A percentile compares a stretch with the other conserved stretches of the same genome.
Conservation (phyloP, 2,329 filamentous ascomycete species). For the Periconia sp. region DNA sequence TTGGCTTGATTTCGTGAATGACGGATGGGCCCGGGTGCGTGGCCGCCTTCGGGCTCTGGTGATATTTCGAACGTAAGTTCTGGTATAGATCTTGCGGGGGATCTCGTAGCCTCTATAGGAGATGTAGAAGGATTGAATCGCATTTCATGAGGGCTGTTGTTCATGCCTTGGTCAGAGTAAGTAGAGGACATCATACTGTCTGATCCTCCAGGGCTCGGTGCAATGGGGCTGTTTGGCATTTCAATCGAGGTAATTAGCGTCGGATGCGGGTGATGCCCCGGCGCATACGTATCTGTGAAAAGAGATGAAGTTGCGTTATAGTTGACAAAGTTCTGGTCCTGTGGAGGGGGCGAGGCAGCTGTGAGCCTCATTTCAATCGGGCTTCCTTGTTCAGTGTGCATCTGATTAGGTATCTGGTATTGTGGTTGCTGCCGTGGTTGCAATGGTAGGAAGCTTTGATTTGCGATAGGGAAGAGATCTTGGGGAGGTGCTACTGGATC, state of each 20-base stretch:
- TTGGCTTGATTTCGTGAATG: constrained; percentile 18
- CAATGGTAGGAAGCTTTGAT: constrained; percentile 15
- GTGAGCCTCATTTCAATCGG: constrained; percentile 26
- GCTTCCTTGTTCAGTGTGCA: constrained; percentile 12
- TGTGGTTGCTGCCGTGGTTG: constrained; percentile 8
- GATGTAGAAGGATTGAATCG: constrained; percentile 9
- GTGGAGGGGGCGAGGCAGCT: constrained; percentile 26
- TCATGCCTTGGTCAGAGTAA: constrained; percentile 26
- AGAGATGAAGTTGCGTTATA: constrained; percentile 25
- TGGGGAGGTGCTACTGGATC: constrained; percentile 25
- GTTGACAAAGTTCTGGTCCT: constrained; percentile 27
- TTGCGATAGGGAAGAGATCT: constrained; percentile 21
- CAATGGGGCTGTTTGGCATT: constrained; percentile 24
- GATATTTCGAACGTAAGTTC: constrained; percentile 25
- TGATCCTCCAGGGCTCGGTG: constrained; percentile 33
- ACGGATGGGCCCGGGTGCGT: constrained; percentile 1
- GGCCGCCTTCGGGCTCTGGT: constrained; percentile 27
- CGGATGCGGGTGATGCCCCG: constrained; percentile 16
- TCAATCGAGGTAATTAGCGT: constrained; percentile 26
- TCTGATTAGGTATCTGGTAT: not conserved
- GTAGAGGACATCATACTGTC: constrained; percentile 30
- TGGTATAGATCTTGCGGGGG: constrained; percentile 11
- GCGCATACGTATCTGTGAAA: constrained; percentile 29
- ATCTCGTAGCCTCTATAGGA: constrained; percentile 4
- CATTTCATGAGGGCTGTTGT: constrained; percentile 6